Conservation (phyloP, 2,329 filamentous ascomycete species). For the Aspergillus eucalypticola region DNA sequence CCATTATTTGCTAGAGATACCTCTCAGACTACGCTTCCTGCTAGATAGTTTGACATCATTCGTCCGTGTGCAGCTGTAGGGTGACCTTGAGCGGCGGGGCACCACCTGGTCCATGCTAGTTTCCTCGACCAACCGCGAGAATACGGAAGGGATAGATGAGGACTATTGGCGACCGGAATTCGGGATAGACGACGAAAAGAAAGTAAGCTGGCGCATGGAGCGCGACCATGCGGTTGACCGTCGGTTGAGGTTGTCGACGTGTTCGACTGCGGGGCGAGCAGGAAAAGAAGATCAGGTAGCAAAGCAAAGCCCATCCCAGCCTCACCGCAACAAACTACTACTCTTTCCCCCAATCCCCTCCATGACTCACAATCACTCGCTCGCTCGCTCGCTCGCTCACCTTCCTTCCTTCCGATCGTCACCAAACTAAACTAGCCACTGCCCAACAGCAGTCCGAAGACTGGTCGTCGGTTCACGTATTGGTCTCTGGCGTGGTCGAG, state of each 20-base stretch:
- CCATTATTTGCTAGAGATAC: constrained; percentile 9
- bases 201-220: neutral
- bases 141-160: neutral
- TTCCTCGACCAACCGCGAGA: neutral
- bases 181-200: neutral
- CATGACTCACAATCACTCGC: constrained; percentile 1
- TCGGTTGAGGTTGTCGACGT: constrained; percentile 4
- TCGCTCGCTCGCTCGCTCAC: neutral
- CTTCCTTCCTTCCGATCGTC: neutral
- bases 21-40: neutral
- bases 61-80: neutral
- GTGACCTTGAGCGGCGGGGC: neutral
- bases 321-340: constrained; percentile 6
- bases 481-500: neutral
- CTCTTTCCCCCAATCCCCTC: neutral
- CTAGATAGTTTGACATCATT: neutral
- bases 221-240: constrained; percentile 1
- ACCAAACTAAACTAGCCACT: neutral
- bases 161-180: neutral
- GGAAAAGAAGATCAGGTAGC: neutral
- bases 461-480: neutral
- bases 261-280: constrained; percentile 1
- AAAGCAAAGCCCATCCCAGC: neutral
- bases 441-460: neutral
- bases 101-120: neutral